Percentiles rank a stretch among this genome's conserved stretches.
phyloP scores from a whole-genome alignment of 345 rosid species.

The Toxicodendron radicans region DNA sequence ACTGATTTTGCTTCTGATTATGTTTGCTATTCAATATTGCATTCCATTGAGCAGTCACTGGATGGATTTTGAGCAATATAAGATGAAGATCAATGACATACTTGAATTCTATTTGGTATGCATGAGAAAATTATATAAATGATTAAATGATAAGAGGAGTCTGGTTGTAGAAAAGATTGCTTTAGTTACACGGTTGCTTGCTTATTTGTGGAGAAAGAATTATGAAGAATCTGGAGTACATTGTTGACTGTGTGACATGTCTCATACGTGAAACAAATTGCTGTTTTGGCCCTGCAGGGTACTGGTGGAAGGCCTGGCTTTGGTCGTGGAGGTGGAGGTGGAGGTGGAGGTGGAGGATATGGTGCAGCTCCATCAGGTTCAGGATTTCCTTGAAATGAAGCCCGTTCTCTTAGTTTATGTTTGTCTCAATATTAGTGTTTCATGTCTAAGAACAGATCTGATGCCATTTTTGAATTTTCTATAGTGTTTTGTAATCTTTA shows the following conservation, averaged over 20 bases:
- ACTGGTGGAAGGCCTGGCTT: conserved; percentile 69
- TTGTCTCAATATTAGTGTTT: conserved; percentile 6
- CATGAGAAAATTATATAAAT: no score
- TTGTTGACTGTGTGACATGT: no score
- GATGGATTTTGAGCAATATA: no score
- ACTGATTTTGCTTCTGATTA: no score
- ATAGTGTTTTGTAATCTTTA: conserved; percentile 4
- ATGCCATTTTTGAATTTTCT: conserved; percentile 9
- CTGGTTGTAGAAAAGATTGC: not conserved
- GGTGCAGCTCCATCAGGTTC: conserved; percentile 53
- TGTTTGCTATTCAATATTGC: no score
- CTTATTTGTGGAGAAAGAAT: not conserved
- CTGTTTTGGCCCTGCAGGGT: conserved; percentile 33
- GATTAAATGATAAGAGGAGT: not conserved
- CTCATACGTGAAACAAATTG: not conserved
- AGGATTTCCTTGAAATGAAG: conserved; percentile 43
- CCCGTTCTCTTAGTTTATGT: not conserved
- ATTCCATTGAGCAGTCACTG: no score
- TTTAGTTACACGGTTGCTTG: not conserved
- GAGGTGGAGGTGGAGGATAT: conserved; percentile 69
- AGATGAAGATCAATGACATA: no score
- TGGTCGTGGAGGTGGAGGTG: conserved; percentile 85
- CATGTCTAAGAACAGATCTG: not conserved
- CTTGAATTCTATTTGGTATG: no score
- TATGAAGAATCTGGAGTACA: not conserved